Percentiles rank a stretch among this genome's conserved stretches.
These are phyloP conservation scores for Fusarium equiseti DNA, from an alignment of 2,329 filamentous ascomycete genomes.

Conservation along the genomic window DNA sequence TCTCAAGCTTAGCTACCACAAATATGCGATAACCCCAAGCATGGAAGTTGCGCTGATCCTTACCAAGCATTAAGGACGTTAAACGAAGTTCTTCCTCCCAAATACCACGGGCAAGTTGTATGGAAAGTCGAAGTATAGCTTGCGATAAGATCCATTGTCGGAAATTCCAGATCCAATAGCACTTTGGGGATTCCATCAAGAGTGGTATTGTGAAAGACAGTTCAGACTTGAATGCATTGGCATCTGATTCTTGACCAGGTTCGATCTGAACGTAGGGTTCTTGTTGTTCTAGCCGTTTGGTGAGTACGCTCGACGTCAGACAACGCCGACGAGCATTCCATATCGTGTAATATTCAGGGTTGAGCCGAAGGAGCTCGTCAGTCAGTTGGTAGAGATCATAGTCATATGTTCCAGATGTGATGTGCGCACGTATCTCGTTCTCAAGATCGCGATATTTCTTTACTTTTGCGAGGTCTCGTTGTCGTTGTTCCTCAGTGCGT, in stretches of 20 bases:
- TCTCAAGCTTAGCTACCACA: background rate
- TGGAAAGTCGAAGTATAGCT: background rate
- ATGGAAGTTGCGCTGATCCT: background rate
- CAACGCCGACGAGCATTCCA: background rate
- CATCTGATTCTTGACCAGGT: fast-evolving
- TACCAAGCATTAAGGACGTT: background rate
- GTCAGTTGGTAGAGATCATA: background rate
- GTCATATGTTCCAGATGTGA: background rate
- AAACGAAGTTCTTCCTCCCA: background rate
- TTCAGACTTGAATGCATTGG: background rate
- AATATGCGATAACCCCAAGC: background rate
- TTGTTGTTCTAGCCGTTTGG: background rate
- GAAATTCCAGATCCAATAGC: background rate
- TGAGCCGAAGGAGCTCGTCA: background rate
- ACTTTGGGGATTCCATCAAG: fast-evolving
- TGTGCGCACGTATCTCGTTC: fast-evolving
- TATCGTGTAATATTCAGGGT: background rate
- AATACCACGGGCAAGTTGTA: background rate
- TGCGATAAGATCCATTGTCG: background rate
- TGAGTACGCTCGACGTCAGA: fast-evolving
- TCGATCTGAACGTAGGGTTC: fast-evolving
- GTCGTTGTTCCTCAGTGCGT: background rate
- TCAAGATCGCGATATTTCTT: background rate
- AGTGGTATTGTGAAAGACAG: background rate
- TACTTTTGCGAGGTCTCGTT: background rate